These are phyloP conservation scores for Tephrocybe sp. DNA, from an alignment of 768 basidiomycete species.

Conservation along the genomic window DNA sequence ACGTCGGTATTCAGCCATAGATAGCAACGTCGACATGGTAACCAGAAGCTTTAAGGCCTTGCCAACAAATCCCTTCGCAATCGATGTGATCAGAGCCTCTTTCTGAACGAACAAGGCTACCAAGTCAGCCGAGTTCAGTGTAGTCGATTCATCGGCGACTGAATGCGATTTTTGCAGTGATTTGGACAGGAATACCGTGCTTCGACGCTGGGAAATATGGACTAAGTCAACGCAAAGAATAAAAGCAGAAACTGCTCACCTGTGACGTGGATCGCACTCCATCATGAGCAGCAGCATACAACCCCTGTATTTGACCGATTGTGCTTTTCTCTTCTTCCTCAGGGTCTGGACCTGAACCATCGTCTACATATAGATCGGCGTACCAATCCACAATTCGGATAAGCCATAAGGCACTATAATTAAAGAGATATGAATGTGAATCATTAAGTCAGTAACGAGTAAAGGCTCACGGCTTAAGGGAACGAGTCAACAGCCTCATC, in stretches of 20 bases:
- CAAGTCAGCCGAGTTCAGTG: conserved; percentile 27
- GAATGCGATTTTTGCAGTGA: conserved; percentile 21
- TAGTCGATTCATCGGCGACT: conserved; percentile 8
- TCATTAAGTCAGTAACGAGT: background rate
- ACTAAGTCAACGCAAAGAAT: conserved; percentile 17
- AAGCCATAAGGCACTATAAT: conserved; percentile 47
- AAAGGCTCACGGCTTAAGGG: conserved; percentile 56
- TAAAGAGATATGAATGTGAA: conserved; percentile 1
- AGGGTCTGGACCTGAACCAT: conserved; percentile 36
- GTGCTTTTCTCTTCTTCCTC: conserved; percentile 43
- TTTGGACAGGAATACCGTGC: conserved; percentile 39
- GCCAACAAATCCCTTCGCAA: conserved; percentile 43
- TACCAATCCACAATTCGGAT: conserved; percentile 45
- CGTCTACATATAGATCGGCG: conserved; percentile 32
- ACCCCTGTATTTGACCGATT: conserved; percentile 41
- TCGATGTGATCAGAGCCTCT: conserved; percentile 39
- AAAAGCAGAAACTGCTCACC: conserved; percentile 36
- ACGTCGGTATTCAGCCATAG: conserved; percentile 45
- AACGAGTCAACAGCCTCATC: conserved; percentile 61
- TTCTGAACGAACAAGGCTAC: conserved; percentile 36
- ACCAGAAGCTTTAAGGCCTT: conserved; percentile 64
- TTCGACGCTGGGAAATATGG: conserved; percentile 35
- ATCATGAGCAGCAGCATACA: conserved; percentile 54
- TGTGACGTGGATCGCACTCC: conserved; percentile 42
- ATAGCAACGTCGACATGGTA: conserved; percentile 54